Evolutionary conservation across 2,329 filamentous ascomycete species (phyloP).

Genomic region (Calonectria hawksworthii): DNA sequence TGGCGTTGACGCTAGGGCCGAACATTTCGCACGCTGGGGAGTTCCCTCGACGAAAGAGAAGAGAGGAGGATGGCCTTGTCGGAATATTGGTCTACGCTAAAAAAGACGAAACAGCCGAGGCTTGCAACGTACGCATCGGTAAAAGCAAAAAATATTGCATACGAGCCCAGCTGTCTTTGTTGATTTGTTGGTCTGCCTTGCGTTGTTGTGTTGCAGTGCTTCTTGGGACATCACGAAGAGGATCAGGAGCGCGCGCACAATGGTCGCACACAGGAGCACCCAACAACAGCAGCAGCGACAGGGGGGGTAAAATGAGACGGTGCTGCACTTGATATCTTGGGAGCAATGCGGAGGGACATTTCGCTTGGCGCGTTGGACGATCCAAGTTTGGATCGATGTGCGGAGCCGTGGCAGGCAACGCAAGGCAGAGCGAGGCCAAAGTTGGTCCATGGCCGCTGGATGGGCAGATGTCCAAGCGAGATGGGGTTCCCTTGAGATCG

Average conservation of each 20-base stretch:
- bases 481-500: slow-evolving; percentile 37
- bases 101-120: slow-evolving; percentile 26
- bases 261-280: neutral
- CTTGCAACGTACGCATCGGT: neutral
- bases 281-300: neutral
- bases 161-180: neutral
- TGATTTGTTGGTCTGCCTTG: slow-evolving; percentile 4
- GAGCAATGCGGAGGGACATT: neutral
- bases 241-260: neutral
- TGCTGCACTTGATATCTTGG: neutral
- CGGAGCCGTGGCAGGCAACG: neutral
- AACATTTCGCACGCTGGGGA: slow-evolving; percentile 12
- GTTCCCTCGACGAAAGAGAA: slow-evolving; percentile 26
- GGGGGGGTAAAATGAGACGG: neutral
- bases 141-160: neutral
- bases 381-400: neutral
- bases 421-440: neutral
- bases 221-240: neutral
- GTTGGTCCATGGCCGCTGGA: neutral
- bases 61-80: neutral
- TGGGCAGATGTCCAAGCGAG: slow-evolving; percentile 18
- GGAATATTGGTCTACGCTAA: neutral
- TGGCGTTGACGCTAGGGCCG: slow-evolving; percentile 37
- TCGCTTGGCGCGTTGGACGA: slow-evolving; percentile 17
- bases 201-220: neutral